A percentile compares a stretch with the other conserved stretches of the same genome.
Evolutionary conservation across 2,329 filamentous ascomycete genomes (phyloP).

Genomic region (Curvularia spicifera): DNA sequence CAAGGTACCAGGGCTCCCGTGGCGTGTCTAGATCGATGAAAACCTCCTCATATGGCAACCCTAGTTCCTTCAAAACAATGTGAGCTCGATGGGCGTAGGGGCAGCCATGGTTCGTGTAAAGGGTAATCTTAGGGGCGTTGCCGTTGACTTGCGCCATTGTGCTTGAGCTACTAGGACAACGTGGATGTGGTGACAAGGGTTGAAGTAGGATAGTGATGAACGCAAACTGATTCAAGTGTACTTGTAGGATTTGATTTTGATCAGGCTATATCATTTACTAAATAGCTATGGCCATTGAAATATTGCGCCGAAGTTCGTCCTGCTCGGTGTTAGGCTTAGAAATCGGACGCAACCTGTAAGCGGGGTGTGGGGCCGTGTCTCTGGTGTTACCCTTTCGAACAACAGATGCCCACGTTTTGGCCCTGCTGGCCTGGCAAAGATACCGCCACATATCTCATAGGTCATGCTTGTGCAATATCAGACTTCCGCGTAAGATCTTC

Average conservation of each 20-base stretch:
- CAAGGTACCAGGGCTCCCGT: conserved; percentile 74
- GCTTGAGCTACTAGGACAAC: conserved; percentile 4
- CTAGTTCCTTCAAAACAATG: conserved; percentile 71
- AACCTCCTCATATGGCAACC: conserved; percentile 71
- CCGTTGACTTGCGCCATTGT: conserved; percentile 35
- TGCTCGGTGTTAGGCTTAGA: conserved; percentile 27
- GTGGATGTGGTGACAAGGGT: not conserved
- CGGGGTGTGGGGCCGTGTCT: conserved; percentile 22
- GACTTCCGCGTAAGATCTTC: not conserved
- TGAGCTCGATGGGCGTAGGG: conserved; percentile 79
- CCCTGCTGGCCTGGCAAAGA: not conserved
- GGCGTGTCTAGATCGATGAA: conserved; percentile 74
- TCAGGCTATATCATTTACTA: not conserved
- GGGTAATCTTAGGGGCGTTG: conserved; percentile 60
- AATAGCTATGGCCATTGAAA: not conserved
- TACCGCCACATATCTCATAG: not conserved
- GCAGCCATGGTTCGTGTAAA: conserved; percentile 74
- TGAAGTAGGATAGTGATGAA: not conserved
- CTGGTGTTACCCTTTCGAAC: conserved; percentile 14
- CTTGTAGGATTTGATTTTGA: not conserved
- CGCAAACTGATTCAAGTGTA: not conserved
- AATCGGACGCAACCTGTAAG: conserved; percentile 29
- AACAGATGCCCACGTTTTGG: not conserved
- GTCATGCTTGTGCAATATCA: not conserved
- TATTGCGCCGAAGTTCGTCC: not conserved